Conservation (phyloP, 768 basidiomycete species). For the Grammothele lineata region DNA sequence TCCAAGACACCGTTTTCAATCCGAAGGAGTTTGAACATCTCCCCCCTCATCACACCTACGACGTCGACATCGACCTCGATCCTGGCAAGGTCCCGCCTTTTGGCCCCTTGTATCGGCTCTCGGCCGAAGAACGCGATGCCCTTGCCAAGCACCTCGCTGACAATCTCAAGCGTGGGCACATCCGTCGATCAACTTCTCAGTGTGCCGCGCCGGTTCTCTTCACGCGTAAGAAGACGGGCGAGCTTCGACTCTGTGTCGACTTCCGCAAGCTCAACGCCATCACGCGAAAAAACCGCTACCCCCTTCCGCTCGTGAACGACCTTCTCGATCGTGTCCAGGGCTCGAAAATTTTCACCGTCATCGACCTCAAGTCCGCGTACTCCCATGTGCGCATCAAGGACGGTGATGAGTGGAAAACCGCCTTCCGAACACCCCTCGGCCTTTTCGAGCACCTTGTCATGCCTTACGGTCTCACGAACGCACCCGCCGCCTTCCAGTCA, state of each 20-base stretch:
- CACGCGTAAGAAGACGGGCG: slow-evolving; percentile 23
- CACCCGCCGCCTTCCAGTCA: slow-evolving; percentile 15
- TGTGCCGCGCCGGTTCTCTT: slow-evolving; percentile 24
- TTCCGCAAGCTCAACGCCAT: slow-evolving; percentile 28
- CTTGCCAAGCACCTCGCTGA: slow-evolving; percentile 25
- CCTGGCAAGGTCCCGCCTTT: slow-evolving; percentile 21
- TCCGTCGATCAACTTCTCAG: slow-evolving; percentile 25
- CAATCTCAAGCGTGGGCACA: slow-evolving; percentile 30
- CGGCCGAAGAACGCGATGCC: slow-evolving; percentile 8
- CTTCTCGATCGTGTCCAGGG: slow-evolving; percentile 23
- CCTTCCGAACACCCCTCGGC: slow-evolving; percentile 34
- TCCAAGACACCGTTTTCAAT: slow-evolving; percentile 23
- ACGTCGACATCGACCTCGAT: slow-evolving; percentile 33
- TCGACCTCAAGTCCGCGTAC: slow-evolving; percentile 39
- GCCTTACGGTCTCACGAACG: slow-evolving; percentile 27
- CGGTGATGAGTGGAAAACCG: slow-evolving; percentile 36
- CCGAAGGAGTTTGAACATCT: slow-evolving; percentile 25
- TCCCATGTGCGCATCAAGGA: slow-evolving; percentile 36
- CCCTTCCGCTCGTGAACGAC: slow-evolving; percentile 30
- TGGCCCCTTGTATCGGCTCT: slow-evolving; percentile 29
- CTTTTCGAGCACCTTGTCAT: slow-evolving; percentile 32
- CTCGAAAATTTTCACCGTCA: slow-evolving; percentile 27
- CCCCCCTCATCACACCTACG: slow-evolving; percentile 30
- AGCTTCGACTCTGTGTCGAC: slow-evolving; percentile 23
- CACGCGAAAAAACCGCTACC: slow-evolving; percentile 31